Evolutionary conservation across 306 rosid species (phyloP), one percentile per base, ranked within the genome.

Genomic region (Hippophae gyantsensis): DNA sequence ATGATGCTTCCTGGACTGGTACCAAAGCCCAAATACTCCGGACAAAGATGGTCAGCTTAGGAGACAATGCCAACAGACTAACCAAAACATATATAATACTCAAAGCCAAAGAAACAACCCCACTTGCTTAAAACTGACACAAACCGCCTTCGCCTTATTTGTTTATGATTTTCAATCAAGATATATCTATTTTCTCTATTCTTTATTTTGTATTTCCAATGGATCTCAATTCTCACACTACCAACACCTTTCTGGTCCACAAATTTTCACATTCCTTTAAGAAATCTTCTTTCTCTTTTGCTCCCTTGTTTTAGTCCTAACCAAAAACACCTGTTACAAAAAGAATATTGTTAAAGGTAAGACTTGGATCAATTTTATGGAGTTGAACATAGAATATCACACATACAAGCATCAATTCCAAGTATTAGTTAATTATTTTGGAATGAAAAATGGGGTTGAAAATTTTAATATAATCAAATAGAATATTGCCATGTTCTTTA

Each of bases 101-200:
- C 75, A 68, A 70, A 75, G 75, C 72, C 74, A 56, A 72, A 77
- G 74, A 78, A 74, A 70, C 38, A 32, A 32, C 38, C 60, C 87
- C 93, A 82, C 85, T 90, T 80, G 78, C 83, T 78, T 72, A 42
- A 69, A 65, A 70, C 94, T 77, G 94, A 82, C 94, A 84, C 88
- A 76, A 82, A 88, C 83, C 69, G 78, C 3, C 79, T 42, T 61
- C 26, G 12, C 52, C 57, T 13, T 48, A 53, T 61, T 81, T 76
- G 68, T 71, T 69, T 54, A 66, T 66, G 51, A 55, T 72, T 70
- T 32, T 74, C 54, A 59, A 55, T 80, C 76, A 58, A 41, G 74
- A 67, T 18, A 18, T 65, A 63, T 66, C 60, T 61, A 69, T 64
- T 63, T 64, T 63, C 71, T 53, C 49, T 50, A 54, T n/a, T 32